Base-by-base conservation (phyloP, 345 rosid species). In the Eucalyptus fibrosa region DNA sequence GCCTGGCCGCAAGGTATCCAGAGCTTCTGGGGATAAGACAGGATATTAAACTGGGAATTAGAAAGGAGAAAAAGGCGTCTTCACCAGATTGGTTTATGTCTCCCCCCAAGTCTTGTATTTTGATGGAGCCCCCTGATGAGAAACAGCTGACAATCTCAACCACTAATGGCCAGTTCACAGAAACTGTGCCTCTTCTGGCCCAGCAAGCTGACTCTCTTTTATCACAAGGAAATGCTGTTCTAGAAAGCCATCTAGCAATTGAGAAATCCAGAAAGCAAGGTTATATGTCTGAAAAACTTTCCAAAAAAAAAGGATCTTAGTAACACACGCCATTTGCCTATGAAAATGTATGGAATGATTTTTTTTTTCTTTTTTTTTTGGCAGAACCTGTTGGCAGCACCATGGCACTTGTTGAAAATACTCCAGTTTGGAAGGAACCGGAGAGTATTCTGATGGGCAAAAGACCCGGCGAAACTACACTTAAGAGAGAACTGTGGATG, bases 401-500 rank as follows among this genome's bases (percentile, higher is more conserved):
- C 89, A 86, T 91, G 69, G 89, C 89, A 80, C 51, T 90, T 21
- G 83, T 90, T 51, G 95, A 94, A 92, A 94, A 92, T 90, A 97
- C 99, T 81, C 99, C 98, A 32, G 30, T 94, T 83, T 92, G 94
- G 91, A 96, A 92, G 89, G 95, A 92, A 91, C 89, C 93, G 15
- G 93, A 91, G 87, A 95, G 98, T 89, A 53, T 94, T 85, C 89
- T 89, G 88, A 93, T 90, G 69, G 94, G 95, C 90, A 95, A 95
- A 90, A 94, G 90, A 89, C 96, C 97, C 0, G 99, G 99, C 13
- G 99, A 98, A 94, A 97, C 90, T 88, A 98, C 99, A 30, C 91
- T 97, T 81, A 97, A 97, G 95, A 97, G 93, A 93, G 99, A 97
- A 92, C 82, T 97, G 56, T 97, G 99, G 99, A 96, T 98, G 13